Evolutionary conservation across 2,329 filamentous ascomycete genomes (phyloP).

Genomic region (Pyrenophora seminiperda): DNA sequence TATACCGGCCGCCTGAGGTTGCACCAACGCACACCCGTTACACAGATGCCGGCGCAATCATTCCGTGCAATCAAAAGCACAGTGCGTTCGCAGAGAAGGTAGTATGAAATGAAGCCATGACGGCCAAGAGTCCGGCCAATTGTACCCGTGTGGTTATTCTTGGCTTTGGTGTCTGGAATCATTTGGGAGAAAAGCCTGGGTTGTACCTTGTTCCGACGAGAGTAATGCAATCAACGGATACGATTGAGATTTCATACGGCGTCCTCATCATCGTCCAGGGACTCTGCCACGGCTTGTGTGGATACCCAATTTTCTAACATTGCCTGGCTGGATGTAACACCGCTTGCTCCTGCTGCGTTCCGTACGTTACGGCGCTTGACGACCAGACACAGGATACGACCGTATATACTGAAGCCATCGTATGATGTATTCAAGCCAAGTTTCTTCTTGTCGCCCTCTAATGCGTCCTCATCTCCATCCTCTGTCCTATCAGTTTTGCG

Average conservation of each 20-base stretch:
- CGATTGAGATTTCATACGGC: constrained; percentile 27
- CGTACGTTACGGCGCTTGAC: constrained; percentile 69
- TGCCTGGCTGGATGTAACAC: constrained; percentile 41
- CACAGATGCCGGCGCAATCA: constrained; percentile 19
- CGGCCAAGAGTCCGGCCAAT: constrained; percentile 6
- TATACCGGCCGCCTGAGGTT: constrained; percentile 13
- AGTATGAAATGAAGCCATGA: constrained; percentile 14
- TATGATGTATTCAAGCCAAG: constrained; percentile 83
- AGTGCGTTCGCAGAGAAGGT: constrained; percentile 36
- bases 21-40: constrained; percentile 19
- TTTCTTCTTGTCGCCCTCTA: constrained; percentile 94
- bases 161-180: constrained; percentile 17
- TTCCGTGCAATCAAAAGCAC: constrained; percentile 24
- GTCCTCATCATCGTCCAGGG: constrained; percentile 45
- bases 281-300: constrained; percentile 47
- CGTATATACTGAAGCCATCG: constrained; percentile 95
- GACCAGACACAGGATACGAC: constrained; percentile 87
- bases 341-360: constrained; percentile 21
- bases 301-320: constrained; percentile 53
- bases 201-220: constrained; percentile 13
- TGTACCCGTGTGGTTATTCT: constrained; percentile 22
- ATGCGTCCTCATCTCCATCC: constrained; percentile 29
- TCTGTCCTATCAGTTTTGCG: constrained; percentile 16
- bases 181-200: constrained; percentile 8
- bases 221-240: neutral